Evolutionary conservation across 768 basidiomycete species (phyloP), one percentile per base, ranked within the genome.

Genomic region (Thelephora ganbajun): DNA sequence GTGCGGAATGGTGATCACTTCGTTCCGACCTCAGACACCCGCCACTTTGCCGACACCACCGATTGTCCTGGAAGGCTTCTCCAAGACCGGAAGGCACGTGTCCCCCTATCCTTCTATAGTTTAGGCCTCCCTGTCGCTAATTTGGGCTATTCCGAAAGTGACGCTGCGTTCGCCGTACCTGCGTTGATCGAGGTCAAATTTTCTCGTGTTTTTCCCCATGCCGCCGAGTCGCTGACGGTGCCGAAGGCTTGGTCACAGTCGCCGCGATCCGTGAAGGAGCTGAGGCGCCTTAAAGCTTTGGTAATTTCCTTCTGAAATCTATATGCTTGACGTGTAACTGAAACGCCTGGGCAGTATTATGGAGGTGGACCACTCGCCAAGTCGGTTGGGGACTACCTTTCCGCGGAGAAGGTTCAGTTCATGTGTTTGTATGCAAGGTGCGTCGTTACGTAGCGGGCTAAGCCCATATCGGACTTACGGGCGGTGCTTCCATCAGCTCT

Each of bases 241-340:
- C 16, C n/a, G 6, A 34, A 64, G 63, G 53, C 53, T 4, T 64
- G 63, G 63, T 52, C 60, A 5, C 54, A 54, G 14, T 45, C 58
- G 14, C 51, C 56, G 7, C 50, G 49, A 16, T 49, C 59, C 35
- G 53, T 64, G 11, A 36, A 51, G 1, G 16, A 23, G 16, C 39
- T 57, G 41, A 43, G 44, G 41, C 37, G 23, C 5, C 30, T 51
- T 1, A 16, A 53, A 19, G 26, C 26, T 30, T 30, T 30, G 26
- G 26, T 30, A n/a, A 30, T 30, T 30, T 30, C 26, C 26, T 9
- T 30, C 26, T 30, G 26, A 9, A 4, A 19, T 41, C 0, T n/a
- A 11, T 18, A 49, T 30, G 33, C 44, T 20, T 26, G 35, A 18
- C 16, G 35, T n/a, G n/a, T 43, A 3, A 11, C 30, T 46, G 13